Evolutionary conservation across 2,329 filamentous ascomycete genomes (phyloP).

Genomic region (Colletotrichum sp.): DNA sequence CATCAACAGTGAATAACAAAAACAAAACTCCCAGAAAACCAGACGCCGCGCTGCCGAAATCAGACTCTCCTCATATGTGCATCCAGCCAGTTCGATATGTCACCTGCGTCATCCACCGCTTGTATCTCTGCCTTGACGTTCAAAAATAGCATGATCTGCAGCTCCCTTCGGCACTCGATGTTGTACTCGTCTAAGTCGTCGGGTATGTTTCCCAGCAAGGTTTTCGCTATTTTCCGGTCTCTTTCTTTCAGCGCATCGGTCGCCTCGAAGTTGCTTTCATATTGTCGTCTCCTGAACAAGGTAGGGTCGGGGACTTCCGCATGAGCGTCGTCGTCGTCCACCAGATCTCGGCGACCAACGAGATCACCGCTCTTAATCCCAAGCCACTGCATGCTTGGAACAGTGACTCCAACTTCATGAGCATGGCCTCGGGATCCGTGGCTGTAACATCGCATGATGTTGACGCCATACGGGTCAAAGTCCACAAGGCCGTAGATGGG

Average conservation of each 20-base stretch:
- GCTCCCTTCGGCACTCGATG: constrained; percentile 52
- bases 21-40: neutral
- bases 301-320: neutral
- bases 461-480: constrained; percentile 77
- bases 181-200: constrained; percentile 31
- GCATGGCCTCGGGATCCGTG: constrained; percentile 66
- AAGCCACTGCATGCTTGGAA: constrained; percentile 65
- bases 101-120: constrained; percentile 61
- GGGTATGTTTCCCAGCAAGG: constrained; percentile 51
- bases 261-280: neutral
- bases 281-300: neutral
- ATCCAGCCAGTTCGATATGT: constrained; percentile 56
- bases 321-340: neutral
- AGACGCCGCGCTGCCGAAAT: too few species aligned
- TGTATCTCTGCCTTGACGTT: constrained; percentile 82
- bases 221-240: constrained; percentile 63
- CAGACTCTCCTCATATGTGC: constrained; percentile 31
- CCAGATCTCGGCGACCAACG: neutral
- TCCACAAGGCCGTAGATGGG: constrained; percentile 72
- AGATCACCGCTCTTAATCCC: constrained; percentile 58
- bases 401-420: constrained; percentile 59
- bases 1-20: neutral
- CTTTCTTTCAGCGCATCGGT: constrained; percentile 45
- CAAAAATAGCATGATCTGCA: constrained; percentile 76
- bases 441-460: constrained; percentile 76